phyloP scores from a whole-genome alignment of 2,329 filamentous ascomycete genomes.

The Aureobasidium uvarum region DNA sequence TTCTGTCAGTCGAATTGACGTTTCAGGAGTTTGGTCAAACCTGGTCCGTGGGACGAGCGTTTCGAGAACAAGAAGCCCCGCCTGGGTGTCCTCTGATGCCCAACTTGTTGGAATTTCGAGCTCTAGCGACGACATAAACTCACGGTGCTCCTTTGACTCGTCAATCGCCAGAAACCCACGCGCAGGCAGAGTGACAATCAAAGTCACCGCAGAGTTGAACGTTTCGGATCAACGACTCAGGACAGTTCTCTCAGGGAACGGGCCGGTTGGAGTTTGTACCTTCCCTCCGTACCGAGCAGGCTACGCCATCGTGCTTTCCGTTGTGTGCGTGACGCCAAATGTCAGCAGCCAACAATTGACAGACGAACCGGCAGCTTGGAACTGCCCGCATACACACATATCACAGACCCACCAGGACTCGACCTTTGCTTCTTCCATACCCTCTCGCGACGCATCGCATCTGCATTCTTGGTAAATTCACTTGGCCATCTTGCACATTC shows the following conservation, averaged over 20 bases:
- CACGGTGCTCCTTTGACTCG: not conserved
- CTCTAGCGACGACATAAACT: constrained; percentile 5
- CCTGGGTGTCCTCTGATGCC: constrained; percentile 16
- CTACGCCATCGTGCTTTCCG: constrained; percentile 21
- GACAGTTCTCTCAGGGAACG: not conserved
- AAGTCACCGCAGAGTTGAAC: not conserved
- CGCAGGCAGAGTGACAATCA: not conserved
- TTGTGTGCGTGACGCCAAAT: constrained; percentile 16
- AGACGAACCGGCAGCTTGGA: constrained; percentile 13
- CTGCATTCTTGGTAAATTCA: not conserved
- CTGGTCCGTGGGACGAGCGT: constrained; percentile 18
- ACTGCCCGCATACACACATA: constrained; percentile 7
- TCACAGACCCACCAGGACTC: constrained; percentile 17
- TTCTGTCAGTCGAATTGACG: not conserved
- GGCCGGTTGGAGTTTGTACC: constrained; percentile 1
- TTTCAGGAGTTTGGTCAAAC: constrained; percentile 23
- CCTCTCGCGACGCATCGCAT: not conserved
- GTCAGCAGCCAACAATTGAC: constrained; percentile 21
- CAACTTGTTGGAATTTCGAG: constrained; percentile 9
- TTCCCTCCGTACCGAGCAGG: not conserved
- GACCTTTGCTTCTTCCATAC: constrained; percentile 9
- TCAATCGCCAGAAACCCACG: not conserved
- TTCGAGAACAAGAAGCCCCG: constrained; percentile 20
- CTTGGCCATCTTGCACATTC: not conserved
- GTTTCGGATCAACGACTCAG: not conserved